Base-by-base conservation (phyloP, 768 basidiomycete species). In the Chalciporus piperatus region DNA sequence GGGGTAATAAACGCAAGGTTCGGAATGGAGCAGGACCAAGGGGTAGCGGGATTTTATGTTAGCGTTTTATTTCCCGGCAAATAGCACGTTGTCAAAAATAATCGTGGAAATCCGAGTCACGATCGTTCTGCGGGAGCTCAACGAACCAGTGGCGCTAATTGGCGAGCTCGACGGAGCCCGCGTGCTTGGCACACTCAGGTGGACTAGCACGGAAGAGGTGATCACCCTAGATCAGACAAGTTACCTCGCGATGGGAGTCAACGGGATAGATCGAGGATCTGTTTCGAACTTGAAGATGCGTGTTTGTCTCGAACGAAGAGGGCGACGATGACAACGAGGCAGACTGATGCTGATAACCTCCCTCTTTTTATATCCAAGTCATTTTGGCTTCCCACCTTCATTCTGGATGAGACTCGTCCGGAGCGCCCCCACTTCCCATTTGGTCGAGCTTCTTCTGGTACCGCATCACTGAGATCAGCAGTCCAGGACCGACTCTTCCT, bases 21-120 rank as follows among this genome's bases (percentile, higher is more conserved):
- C n/a, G n/a, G n/a, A n/a, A 16, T 38, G 52, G n/a, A 14, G 33
- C 47, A 54, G 57, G 48, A 56, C 51, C 52, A 53, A 51, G 59
- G 54, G 52, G 54, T 46, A 38, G 32, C 37, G 2, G 13, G 39
- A 45, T 57, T 60, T 56, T 59, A 63, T 58, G 55, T 52, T 44
- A 16, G 40, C 17, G 43, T 46, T 52, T 44, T 47, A 56, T 59
- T 52, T 52, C 62, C 48, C 42, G 20, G 30, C 37, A 28, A 53
- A 51, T 45, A 46, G 19, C 53, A 51, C 49, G 46, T 48, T 43
- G 28, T 40, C 35, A 40, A 25, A 50, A 49, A 47, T 53, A 50
- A 54, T 51, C 55, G 62, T 62, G 60, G 63, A 59, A 64, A 63
- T 41, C 27, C 43, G 5, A 14, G 17, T 40, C 44, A 41, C 49